Percentiles rank a stretch among this genome's conserved stretches.
These are phyloP conservation scores for Chaetomium sp. DNA, from an alignment of 2,329 filamentous ascomycete genomes.

Conservation along the genomic window DNA sequence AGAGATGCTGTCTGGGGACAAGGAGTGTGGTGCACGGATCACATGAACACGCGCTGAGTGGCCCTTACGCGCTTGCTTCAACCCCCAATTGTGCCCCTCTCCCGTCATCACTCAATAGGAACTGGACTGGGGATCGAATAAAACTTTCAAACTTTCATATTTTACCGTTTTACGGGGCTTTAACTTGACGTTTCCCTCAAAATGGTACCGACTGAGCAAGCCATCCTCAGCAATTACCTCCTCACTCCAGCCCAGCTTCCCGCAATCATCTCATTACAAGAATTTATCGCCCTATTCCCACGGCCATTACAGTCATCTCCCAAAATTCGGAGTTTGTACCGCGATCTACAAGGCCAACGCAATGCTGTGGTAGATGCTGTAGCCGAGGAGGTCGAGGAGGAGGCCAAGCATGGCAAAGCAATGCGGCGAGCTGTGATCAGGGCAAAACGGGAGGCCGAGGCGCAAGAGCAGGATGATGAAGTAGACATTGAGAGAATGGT, in stretches of 20 bases:
- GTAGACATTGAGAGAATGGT: slow-evolving; percentile 56
- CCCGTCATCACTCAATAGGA: neutral
- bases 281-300: slow-evolving; percentile 74
- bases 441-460: slow-evolving; percentile 46
- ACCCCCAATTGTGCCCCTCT: neutral
- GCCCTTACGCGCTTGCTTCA: neutral
- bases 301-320: slow-evolving; percentile 57
- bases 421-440: slow-evolving; percentile 53
- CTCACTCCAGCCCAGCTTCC: slow-evolving; percentile 69
- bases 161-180: too few relatives aligned
- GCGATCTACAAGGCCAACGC: slow-evolving; percentile 70
- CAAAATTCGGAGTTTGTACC: slow-evolving; percentile 65
- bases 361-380: slow-evolving; percentile 63
- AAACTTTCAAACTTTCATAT: too few relatives aligned
- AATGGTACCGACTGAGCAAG: slow-evolving; percentile 69
- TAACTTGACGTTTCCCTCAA: slow-evolving; percentile 13
- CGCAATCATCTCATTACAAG: slow-evolving; percentile 63
- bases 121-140: too few relatives aligned
- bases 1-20: neutral
- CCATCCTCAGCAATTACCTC: slow-evolving; percentile 72
- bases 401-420: slow-evolving; percentile 54
- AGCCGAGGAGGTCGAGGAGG: slow-evolving; percentile 56
- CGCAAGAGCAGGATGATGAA: slow-evolving; percentile 54
- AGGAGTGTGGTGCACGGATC: slow-evolving; percentile 16
- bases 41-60: slow-evolving; percentile 21